Base-by-base conservation (phyloP, 148 eudicot species). In the Suaeda aralocaspica region DNA sequence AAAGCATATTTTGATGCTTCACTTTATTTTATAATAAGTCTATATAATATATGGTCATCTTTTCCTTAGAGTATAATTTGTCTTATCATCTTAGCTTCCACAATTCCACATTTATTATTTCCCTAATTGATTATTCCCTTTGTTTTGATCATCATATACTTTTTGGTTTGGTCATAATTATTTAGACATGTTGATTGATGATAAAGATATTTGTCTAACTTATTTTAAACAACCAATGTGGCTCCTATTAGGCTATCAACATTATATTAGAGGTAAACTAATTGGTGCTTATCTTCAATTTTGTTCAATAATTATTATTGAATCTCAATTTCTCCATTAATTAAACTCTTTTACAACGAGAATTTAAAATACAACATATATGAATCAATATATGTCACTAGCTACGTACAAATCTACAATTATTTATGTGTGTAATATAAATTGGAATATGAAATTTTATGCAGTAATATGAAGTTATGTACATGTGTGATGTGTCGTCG, bases 161-260 rank as follows among this genome's bases (percentile, higher is more conserved):
- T 71, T 66, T 76, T 69, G 66, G 59, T 66, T 25, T 45, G 29
- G 41, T 76, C 69, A 76, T 76, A 1, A 70, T 57, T 66, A 70
- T 64, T 63, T 70, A 18, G 57, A 44, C 34, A 25, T 63, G 10
- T 25, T 64, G 6, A 57, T 70, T 60, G 39, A 69, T 33, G 18
- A 69, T 53, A 75, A 75, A 75, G 69, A 42, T 49, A 16, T 50
- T 26, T 11, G 22, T 63, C 42, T 28, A 39, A 21, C 4, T 12
- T 52, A 11, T 28, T 61, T 69, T 22, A 48, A 28, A 19, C n/a
- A 21, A 13, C 18, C 18, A 18, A 9, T 39, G 15, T 12, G 49
- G 44, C 28, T 9, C 45, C 16, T 60, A n/a, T n/a, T n/a, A n/a
- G n/a, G n/a, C n/a, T n/a, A 12, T 41, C 65, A 36, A 62, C 49